Base-by-base conservation (phyloP, 441 rosid genomes). In the Flueggea neowawraea region DNA sequence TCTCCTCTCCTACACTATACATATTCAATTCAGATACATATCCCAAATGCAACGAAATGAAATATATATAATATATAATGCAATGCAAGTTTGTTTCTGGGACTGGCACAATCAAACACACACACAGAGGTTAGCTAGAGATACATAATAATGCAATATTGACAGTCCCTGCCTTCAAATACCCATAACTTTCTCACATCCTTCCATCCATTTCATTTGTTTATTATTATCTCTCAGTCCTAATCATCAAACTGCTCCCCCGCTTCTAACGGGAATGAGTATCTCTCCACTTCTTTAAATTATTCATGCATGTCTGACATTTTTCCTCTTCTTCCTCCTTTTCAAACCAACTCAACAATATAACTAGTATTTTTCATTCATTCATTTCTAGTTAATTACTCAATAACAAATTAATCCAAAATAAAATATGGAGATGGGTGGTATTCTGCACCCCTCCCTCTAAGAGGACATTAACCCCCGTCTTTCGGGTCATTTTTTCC, bases 181-280 rank as follows among this genome's bases (percentile, higher is more conserved):
- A 60, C 75, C 82, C 85, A 81, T 78, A 69, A 69, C 82, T n/a
- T 67, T 69, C 61, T 73, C 79, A 71, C 79, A 67, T 76, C 74
- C 70, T n/a, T n/a, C n/a, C n/a, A 71, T 61, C 62, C 62, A 70
- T 68, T 3, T 32, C 39, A 54, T 55, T 62, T 22, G 3, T 62
- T 11, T 47, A 47, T 47, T 47, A 47, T 14, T 10, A 70, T 72
- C 67, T 10, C 49, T 9, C 36, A 51, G 57, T 64, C 82, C 74
- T 65, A 68, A 78, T 71, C 82, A 75, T 71, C 78, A 72, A 73
- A 52, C 75, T 69, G 79, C 85, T 78, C 76, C 83, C 79, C 81
- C 81, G 77, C 78, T 57, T 16, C 65, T 60, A 57, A 64, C 79
- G 28, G 28, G 28, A 22, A 22, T 22, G 28, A 22, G 28, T 22